phyloP scores from a whole-genome alignment of 2,329 filamentous ascomycete genomes.

The Atkinsonella hypoxylon region DNA sequence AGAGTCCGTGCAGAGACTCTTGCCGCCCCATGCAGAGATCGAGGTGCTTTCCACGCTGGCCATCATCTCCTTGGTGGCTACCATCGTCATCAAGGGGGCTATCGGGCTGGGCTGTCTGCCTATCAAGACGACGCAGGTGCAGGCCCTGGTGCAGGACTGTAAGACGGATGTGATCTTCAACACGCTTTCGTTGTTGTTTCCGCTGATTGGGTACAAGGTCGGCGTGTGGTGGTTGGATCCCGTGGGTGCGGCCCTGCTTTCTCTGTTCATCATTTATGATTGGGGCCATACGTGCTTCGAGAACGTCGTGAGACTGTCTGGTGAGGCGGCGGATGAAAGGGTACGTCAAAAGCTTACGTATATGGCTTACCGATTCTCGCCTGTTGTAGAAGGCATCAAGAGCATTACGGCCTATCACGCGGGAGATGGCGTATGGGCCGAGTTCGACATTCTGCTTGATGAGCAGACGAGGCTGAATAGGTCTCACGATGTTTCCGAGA shows the following conservation, averaged over 20 bases:
- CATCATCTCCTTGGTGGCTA: slow-evolving; percentile 47
- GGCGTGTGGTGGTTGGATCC: slow-evolving; percentile 56
- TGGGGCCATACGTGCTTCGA: slow-evolving; percentile 44
- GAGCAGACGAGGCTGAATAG: slow-evolving; percentile 19
- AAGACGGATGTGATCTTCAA: slow-evolving; percentile 77
- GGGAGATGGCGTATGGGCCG: slow-evolving; percentile 22
- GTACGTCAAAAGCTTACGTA: slow-evolving; percentile 21
- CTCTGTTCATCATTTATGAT: slow-evolving; percentile 57
- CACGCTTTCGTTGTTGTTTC: slow-evolving; percentile 76
- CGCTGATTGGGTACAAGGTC: slow-evolving; percentile 49
- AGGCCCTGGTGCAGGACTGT: slow-evolving; percentile 45
- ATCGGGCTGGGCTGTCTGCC: slow-evolving; percentile 76
- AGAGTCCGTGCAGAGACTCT: slow-evolving; percentile 51
- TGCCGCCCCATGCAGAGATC: slow-evolving; percentile 40
- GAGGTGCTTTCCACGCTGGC: slow-evolving; percentile 18
- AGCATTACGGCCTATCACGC: slow-evolving; percentile 22
- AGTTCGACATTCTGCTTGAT: slow-evolving; percentile 20
- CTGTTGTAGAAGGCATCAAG: slow-evolving; percentile 21
- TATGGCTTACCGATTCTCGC: slow-evolving; percentile 21
- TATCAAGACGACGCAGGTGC: slow-evolving; percentile 68
- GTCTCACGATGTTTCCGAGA: slow-evolving; percentile 23
- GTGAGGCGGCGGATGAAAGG: slow-evolving; percentile 19
- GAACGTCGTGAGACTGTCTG: slow-evolving; percentile 19
- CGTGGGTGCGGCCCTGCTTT: slow-evolving; percentile 48
- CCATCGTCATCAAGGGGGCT: slow-evolving; percentile 66